Conservation (phyloP, 495 filamentous ascomycete species). For the Aspergillus diversus region DNA sequence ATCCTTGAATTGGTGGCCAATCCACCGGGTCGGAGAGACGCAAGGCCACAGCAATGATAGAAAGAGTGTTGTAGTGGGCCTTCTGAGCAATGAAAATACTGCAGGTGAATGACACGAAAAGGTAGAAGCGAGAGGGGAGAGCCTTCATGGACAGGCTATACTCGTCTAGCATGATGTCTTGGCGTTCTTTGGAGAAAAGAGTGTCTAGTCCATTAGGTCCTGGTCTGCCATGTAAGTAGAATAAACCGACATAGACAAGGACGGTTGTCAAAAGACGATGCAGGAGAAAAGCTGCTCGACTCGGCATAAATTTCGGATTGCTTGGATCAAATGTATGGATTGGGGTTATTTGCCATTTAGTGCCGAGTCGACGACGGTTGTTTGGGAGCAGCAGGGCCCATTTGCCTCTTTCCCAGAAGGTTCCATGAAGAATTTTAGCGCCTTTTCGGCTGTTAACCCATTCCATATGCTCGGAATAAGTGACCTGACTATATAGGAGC, state of each 20-base stretch:
- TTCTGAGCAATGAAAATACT: background rate
- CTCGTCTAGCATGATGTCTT: background rate
- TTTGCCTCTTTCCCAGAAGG: background rate
- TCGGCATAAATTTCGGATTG: background rate
- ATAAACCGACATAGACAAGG: too few species aligned
- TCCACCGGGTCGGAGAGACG: background rate
- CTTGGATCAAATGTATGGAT: background rate
- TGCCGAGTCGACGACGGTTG: constrained; percentile 9
- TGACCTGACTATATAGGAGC: background rate
- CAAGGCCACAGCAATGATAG: background rate
- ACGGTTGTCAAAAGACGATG: background rate
- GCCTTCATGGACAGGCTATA: background rate
- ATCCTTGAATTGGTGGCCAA: constrained; percentile 7
- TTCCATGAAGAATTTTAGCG: background rate
- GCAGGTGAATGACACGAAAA: background rate
- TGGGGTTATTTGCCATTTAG: background rate
- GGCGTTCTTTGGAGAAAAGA: too few species aligned
- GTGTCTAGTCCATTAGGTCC: background rate
- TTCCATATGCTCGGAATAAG: background rate
- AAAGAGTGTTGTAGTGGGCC: background rate
- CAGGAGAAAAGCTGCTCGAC: background rate
- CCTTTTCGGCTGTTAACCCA: background rate
- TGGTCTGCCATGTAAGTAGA: background rate
- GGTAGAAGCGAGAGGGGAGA: background rate
- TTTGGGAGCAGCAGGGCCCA: background rate